Evolutionary conservation across 2,329 filamentous ascomycete genomes (phyloP).

Genomic region (Talaromyces marneffei): DNA sequence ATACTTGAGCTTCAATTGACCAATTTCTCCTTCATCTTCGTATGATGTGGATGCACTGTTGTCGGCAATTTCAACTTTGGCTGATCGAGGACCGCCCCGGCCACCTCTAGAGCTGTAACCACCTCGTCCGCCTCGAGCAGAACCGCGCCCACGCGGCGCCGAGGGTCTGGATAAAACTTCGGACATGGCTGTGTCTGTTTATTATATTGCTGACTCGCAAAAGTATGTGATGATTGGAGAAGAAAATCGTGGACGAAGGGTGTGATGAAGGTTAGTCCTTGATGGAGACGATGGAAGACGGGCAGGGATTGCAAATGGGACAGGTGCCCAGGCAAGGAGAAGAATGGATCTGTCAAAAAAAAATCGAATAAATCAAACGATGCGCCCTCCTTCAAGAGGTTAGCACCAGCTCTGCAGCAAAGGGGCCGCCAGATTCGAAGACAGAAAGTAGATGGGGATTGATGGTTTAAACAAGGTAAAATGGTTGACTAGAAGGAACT

Average conservation of each 20-base stretch:
- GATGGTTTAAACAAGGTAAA: constrained; percentile 16
- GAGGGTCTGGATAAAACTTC: constrained; percentile 82
- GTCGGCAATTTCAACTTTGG: constrained; percentile 68
- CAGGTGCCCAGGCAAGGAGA: constrained; percentile 24
- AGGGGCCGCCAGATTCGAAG: constrained; percentile 25
- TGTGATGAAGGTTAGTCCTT: constrained; percentile 18
- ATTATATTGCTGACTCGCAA: constrained; percentile 18
- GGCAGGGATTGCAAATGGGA: constrained; percentile 14
- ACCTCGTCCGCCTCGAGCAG: constrained; percentile 77
- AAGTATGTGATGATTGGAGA: constrained; percentile 21
- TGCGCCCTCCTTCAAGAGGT: constrained; percentile 36
- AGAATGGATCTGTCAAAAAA: constrained; percentile 25
- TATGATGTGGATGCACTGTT: constrained; percentile 55
- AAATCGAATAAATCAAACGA: constrained; percentile 27
- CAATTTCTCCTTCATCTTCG: constrained; percentile 82
- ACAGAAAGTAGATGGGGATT: constrained; percentile 13
- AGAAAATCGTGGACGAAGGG: constrained; percentile 24
- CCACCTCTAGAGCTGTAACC: constrained; percentile 65
- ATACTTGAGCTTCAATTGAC: constrained; percentile 87
- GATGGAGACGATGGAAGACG: neutral
- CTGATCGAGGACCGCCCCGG: constrained; percentile 60
- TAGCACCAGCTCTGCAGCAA: constrained; percentile 33
- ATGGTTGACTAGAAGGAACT: constrained; percentile 17
- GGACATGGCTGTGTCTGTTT: constrained; percentile 62
- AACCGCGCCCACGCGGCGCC: constrained; percentile 82